phyloP scores from a whole-genome alignment of 352 stramenopile genomes.

The Pythium insidiosum region DNA sequence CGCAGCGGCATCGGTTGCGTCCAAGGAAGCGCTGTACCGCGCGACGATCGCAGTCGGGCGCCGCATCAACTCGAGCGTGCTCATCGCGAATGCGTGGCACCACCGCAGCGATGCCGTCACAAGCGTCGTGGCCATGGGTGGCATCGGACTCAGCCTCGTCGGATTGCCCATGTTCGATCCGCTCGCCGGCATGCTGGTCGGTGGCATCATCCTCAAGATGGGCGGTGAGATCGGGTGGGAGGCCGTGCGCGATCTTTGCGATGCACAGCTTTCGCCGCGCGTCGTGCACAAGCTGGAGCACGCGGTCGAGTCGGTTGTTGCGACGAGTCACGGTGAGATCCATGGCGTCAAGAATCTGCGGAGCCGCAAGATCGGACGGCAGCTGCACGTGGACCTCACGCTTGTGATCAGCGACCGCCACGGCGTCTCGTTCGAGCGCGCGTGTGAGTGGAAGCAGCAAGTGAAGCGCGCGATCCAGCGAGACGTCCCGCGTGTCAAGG shows the following conservation, averaged over 20 bases:
- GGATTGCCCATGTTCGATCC: conserved; percentile 61
- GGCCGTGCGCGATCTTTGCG: conserved; percentile 50
- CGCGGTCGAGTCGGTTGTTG: conserved; percentile 29
- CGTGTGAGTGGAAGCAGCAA: conserved; percentile 50
- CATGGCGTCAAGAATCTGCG: conserved; percentile 36
- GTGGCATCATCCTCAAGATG: conserved; percentile 76
- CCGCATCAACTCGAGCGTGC: conserved; percentile 84
- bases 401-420: conserved; percentile 28
- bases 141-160: conserved; percentile 52
- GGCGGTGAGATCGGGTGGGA: conserved; percentile 60
- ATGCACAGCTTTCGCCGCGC: conserved; percentile 35
- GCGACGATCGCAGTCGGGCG: conserved; percentile 87
- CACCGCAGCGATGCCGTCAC: conserved; percentile 82
- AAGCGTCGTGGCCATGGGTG: conserved; percentile 64
- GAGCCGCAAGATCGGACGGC: conserved; percentile 42
- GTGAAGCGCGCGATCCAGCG: conserved; percentile 37
- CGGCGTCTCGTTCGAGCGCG: conserved; percentile 21
- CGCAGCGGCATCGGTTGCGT: conserved; percentile 75
- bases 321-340: conserved; percentile 32
- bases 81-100: conserved; percentile 96
- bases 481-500: conserved; percentile 43
- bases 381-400: conserved; percentile 54
- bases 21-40: conserved; percentile 91
- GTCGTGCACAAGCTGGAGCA: conserved; percentile 26
- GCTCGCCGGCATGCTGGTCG: conserved; percentile 56